A percentile compares a stretch with the other conserved stretches of the same genome.
Conservation (phyloP, 2,329 filamentous ascomycete species). For the Byssoonygena ceratinophila region DNA sequence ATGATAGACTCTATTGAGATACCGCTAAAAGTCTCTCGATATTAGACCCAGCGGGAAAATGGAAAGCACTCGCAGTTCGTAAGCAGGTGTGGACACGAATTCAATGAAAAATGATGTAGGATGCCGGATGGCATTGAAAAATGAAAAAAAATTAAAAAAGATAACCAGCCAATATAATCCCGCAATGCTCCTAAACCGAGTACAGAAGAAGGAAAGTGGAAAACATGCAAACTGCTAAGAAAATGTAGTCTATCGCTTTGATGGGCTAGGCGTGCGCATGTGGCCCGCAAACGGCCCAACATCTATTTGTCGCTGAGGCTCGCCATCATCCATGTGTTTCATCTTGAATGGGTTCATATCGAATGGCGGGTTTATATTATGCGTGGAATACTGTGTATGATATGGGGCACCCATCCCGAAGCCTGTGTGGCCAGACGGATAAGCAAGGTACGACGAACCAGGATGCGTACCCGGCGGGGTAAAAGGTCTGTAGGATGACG, state of each 20-base stretch:
- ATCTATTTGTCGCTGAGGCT: conserved; percentile 24
- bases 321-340: conserved; percentile 21
- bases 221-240: conserved; percentile 29
- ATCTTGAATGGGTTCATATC: conserved; percentile 18
- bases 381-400: neutral
- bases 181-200: too few species aligned
- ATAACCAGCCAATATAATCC: too few species aligned
- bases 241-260: conserved; percentile 1
- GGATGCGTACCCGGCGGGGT: conserved; percentile 20
- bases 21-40: too few species aligned
- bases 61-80: too few species aligned
- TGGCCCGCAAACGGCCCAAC: conserved; percentile 22
- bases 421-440: conserved; percentile 21
- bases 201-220: conserved; percentile 22
- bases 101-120: too few species aligned
- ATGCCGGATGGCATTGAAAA: too few species aligned
- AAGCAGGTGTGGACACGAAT: too few species aligned
- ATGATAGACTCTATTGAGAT: too few species aligned
- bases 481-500: conserved; percentile 22
- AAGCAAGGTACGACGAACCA: conserved; percentile 23
- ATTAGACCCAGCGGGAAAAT: too few species aligned
- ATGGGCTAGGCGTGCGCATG: neutral
- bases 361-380: conserved; percentile 5
- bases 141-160: too few species aligned
- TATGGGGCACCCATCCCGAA: conserved; percentile 18